Evolutionary conservation across 371 early-diverging fungal genomes (phyloP).

Genomic region (Actinomucor elegans): DNA sequence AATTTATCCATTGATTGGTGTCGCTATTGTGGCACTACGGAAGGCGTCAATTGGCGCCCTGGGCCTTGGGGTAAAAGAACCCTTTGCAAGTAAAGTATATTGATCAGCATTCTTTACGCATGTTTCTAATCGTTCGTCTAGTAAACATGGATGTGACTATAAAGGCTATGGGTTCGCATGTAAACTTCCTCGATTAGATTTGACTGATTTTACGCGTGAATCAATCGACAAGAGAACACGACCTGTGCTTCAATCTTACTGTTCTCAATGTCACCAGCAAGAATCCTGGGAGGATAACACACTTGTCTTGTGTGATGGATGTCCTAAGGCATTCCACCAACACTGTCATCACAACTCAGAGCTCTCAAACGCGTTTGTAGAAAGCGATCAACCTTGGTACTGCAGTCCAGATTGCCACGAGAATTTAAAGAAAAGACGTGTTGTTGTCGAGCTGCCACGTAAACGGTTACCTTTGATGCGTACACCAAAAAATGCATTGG

Average conservation of each 20-base stretch:
- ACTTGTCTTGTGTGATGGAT: constrained; percentile 84
- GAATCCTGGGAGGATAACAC: constrained; percentile 63
- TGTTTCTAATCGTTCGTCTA: too few species aligned
- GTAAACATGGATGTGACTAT: constrained; percentile 91
- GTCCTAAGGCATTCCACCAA: constrained; percentile 81
- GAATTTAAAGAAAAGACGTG: constrained; percentile 56
- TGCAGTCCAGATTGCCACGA: constrained; percentile 70
- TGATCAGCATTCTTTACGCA: too few species aligned
- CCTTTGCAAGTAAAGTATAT: constrained; percentile 82
- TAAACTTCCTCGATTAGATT: constrained; percentile 80
- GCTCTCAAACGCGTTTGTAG: constrained; percentile 49
- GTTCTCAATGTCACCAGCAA: constrained; percentile 74
- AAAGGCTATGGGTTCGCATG: constrained; percentile 92
- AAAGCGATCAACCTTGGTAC: constrained; percentile 63
- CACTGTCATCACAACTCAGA: constrained; percentile 38
- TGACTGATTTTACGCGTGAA: constrained; percentile 74
- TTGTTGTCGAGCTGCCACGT: constrained; percentile 64
- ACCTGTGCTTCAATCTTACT: constrained; percentile 86
- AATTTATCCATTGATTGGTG: constrained; percentile 80
- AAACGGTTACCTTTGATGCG: constrained; percentile 69
- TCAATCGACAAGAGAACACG: constrained; percentile 73
- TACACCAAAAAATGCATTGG: constrained; percentile 38
- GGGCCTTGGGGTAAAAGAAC: constrained; percentile 95
- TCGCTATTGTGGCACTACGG: constrained; percentile 92
- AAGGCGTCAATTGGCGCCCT: too few species aligned